Conservation (phyloP, 345 rosid genomes). For the Odontarrhena argentea region DNA sequence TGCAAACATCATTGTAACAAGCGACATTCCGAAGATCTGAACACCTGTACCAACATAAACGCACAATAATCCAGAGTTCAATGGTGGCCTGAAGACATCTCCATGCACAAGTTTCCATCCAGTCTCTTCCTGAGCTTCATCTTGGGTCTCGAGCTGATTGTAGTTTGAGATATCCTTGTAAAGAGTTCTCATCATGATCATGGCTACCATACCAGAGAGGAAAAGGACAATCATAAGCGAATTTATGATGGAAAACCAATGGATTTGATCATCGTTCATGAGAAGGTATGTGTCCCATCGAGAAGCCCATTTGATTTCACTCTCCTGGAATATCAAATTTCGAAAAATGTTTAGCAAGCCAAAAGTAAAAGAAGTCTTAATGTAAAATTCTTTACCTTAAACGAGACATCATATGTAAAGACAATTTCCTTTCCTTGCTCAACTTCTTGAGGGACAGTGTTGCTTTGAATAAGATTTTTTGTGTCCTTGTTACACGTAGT, state of each 20-base stretch:
- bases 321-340: constrained; percentile 52
- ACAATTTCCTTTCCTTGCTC: constrained; percentile 70
- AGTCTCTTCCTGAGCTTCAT: constrained; percentile 96
- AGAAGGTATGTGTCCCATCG: constrained; percentile 98
- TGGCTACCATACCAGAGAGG: constrained; percentile 99
- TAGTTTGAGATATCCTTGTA: constrained; percentile 94
- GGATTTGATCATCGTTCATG: constrained; percentile 98
- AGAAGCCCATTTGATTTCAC: constrained; percentile 99
- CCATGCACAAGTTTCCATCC: constrained; percentile 99
- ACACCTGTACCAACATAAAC: constrained; percentile 96
- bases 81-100: constrained; percentile 90
- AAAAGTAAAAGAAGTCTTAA: constrained; percentile 6
- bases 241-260: constrained; percentile 97
- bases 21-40: constrained; percentile 88
- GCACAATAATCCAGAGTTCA: constrained; percentile 79
- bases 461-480: constrained; percentile 81
- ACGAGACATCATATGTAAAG: constrained; percentile 90
- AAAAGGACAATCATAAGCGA: constrained; percentile 95
- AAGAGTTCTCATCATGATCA: constrained; percentile 98
- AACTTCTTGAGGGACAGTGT: constrained; percentile 90
- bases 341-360: constrained; percentile 18
- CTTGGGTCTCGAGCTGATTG: constrained; percentile 97
- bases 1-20: constrained; percentile 97
- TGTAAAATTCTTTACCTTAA: constrained; percentile 52
- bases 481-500: constrained; percentile 91